Evolutionary conservation across 2,329 filamentous ascomycete genomes (phyloP), one percentile per base, ranked within the genome.

Genomic region (Ascocoryne sarcoides): DNA sequence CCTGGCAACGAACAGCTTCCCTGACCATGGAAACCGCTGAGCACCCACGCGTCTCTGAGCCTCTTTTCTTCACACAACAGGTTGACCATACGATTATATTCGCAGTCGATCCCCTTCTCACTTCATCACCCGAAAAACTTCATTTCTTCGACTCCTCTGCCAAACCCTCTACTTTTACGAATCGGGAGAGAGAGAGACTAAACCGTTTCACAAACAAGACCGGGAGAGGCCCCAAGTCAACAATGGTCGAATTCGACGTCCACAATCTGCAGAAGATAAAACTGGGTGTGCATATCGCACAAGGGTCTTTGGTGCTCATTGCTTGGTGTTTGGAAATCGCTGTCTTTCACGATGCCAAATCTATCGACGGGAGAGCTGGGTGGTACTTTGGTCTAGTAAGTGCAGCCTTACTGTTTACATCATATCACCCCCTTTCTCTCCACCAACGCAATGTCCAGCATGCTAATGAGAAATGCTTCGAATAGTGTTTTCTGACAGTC

Each of bases 311-410:
- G 17, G 70, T 65, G 33, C 65, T 79, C 34, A 64, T 79, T 17
- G 63, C 70, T 51, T 80, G 75, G 67, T 65, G 69, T 43, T 63
- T 82, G 44, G 72, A 75, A 50, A 78, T 82, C 51, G 65, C 71
- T 17, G 67, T 81, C 33, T 78, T 81, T 54, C 65, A 65, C 62
- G 64, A 39, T 57, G 68, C 8, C 57, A 63, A 73, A 4, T 58
- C 56, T 15, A 67, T 81, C 47, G 70, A 69, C 41, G 75, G 75
- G 23, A 68, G 74, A 47, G 73, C 73, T 58, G 75, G 70, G 46
- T 82, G 77, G 76, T 70, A 74, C 0, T 81, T 82, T 48, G 76
- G 65, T 49, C 67, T 79, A 61, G 77, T 82, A 67, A 45, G 75
- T 23, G 7, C 26, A 32, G n/a, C 28, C 23, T 35, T 32, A 15